Evolutionary conservation across 225 moss, liverwort and hornwort species (phyloP), one percentile per base, ranked within the genome.

Genomic region (Lunularia cruciata): DNA sequence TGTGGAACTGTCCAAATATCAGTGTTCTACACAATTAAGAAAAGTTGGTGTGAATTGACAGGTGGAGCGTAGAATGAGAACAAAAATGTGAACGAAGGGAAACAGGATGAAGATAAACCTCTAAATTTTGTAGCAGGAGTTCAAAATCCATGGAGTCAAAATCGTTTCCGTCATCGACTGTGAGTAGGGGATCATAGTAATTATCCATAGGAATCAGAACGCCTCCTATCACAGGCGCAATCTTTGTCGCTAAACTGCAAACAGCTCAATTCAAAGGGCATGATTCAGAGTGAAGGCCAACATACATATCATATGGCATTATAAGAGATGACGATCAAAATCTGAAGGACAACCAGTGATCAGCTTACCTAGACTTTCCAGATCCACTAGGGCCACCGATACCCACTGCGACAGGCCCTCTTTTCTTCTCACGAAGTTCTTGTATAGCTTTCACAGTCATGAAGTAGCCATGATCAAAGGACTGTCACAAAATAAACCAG

Each of bases 301-400:
- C 46, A n/a, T 9, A 34, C 31, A 25, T 16, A 28, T 63, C 28
- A 22, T 33, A 20, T 32, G 20, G 49, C 25, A 53, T 37, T 39
- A 15, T 28, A 51, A 20, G 19, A 26, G n/a, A 20, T 51, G n/a
- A n/a, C n/a, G n/a, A n/a, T n/a, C n/a, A 7, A n/a, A 53, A 53
- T 51, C 15, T 12, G 18, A n/a, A 62, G 8, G 23, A 6, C 0
- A 35, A 26, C 47, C 28, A 2, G 8, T 30, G 6, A 10, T 12
- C 23, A 52, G 12, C 77, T 43, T 62, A 90, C 90, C 88, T 88
- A 75, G 90, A 90, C 78, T 90, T 90, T 56, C 90, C 90, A 49
- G 90, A 90, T 82, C 90, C 90, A 72, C 90, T 90, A 20, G 90
- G 90, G 51, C 90, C 88, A 75, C 90, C 90, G 66, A 90, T 90